Conservation (phyloP, 116 monocot genomes). For the Iris pallida region DNA sequence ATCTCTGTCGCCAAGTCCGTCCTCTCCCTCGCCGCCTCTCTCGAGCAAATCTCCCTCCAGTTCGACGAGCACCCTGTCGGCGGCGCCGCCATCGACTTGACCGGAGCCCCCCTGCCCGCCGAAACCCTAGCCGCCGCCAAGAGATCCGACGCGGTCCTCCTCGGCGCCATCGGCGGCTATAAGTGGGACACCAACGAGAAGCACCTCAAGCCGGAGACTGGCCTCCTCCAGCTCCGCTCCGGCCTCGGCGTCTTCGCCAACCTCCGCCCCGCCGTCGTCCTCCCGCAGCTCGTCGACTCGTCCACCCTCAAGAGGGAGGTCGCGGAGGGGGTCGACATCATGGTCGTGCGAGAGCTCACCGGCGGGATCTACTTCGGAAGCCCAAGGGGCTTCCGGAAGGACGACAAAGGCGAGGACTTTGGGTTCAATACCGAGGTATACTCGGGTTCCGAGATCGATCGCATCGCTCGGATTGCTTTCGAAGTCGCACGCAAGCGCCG, state of each 20-base stretch:
- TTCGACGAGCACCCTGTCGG: slow-evolving; percentile 69
- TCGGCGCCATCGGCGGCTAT: slow-evolving; percentile 91
- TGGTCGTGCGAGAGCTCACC: slow-evolving; percentile 91
- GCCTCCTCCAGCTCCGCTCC: slow-evolving; percentile 70
- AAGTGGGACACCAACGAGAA: slow-evolving; percentile 94
- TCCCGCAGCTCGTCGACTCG: too few relatives aligned
- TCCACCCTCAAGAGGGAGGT: slow-evolving; percentile 87
- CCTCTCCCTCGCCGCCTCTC: slow-evolving; percentile 61
- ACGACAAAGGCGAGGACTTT: too few relatives aligned
- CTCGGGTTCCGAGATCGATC: too few relatives aligned
- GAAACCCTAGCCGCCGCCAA: slow-evolving; percentile 63
- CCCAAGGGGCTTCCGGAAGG: too few relatives aligned
- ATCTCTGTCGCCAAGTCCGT: slow-evolving; percentile 81
- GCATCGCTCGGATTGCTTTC: slow-evolving; percentile 88
- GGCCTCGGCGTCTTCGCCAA: slow-evolving; percentile 85
- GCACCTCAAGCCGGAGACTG: slow-evolving; percentile 84
- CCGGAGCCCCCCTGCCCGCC: slow-evolving; percentile 77
- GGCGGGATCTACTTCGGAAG: too few relatives aligned
- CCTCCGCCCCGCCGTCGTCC: slow-evolving; percentile 78
- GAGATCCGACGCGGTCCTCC: slow-evolving; percentile 74
- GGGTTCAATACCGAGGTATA: too few relatives aligned
- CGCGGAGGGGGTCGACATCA: slow-evolving; percentile 88
- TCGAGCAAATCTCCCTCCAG: slow-evolving; percentile 15
- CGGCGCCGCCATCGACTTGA: slow-evolving; percentile 69
- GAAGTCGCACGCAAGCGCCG: slow-evolving; percentile 72